A percentile compares a stretch with the other conserved stretches of the same genome.
Conservation (phyloP, 768 basidiomycete genomes). For the Podaxis sp. region DNA sequence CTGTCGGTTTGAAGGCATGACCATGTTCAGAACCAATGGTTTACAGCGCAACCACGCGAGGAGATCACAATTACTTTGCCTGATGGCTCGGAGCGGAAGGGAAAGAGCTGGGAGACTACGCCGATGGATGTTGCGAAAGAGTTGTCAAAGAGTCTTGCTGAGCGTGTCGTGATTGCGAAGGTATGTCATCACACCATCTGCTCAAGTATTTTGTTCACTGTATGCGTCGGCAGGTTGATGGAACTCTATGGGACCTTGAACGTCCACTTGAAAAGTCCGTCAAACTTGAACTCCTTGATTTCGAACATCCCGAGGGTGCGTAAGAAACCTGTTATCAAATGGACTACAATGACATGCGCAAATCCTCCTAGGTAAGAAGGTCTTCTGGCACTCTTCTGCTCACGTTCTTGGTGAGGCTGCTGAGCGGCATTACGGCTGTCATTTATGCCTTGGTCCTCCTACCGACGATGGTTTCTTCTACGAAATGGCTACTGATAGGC, state of each 20-base stretch:
- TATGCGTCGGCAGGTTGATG: slow-evolving; percentile 61
- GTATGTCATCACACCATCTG: slow-evolving; percentile 36
- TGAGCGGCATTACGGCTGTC: slow-evolving; percentile 95
- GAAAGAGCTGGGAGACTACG: slow-evolving; percentile 90
- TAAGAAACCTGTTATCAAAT: neutral
- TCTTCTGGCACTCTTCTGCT: slow-evolving; percentile 99
- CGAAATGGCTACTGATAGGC: slow-evolving; percentile 93
- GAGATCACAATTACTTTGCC: slow-evolving; percentile 83
- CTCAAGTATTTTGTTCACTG: slow-evolving; percentile 1
- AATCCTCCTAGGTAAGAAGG: slow-evolving; percentile 72
- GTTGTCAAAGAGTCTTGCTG: slow-evolving; percentile 83
- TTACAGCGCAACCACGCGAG: slow-evolving; percentile 73
- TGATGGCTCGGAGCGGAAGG: slow-evolving; percentile 83
- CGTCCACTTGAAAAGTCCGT: slow-evolving; percentile 87
- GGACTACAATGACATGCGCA: neutral
- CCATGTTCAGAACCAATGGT: slow-evolving; percentile 8
- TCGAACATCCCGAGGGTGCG: slow-evolving; percentile 86
- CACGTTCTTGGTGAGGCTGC: slow-evolving; percentile 97
- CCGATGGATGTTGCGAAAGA: slow-evolving; percentile 90
- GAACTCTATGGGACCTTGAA: slow-evolving; percentile 90
- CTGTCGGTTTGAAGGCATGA: slow-evolving; percentile 6
- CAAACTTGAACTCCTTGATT: slow-evolving; percentile 84
- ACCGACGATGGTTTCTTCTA: slow-evolving; percentile 99
- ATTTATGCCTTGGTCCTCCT: slow-evolving; percentile 95
- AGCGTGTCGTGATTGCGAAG: slow-evolving; percentile 92